Base-by-base conservation (phyloP, 371 early-diverging fungal genomes). In the Mortierella sp. region DNA sequence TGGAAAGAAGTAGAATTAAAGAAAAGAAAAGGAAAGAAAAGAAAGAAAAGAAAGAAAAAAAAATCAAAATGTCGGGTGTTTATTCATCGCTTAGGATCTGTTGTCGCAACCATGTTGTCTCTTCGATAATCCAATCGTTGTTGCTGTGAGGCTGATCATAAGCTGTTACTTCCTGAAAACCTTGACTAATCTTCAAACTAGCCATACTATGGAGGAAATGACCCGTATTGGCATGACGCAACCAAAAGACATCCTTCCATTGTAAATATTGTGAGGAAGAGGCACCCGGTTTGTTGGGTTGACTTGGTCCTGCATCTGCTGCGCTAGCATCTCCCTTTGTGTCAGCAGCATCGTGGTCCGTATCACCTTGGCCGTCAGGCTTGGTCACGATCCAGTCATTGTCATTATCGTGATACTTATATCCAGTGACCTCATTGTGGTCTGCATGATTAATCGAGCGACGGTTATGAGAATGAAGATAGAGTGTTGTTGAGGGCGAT, bases 51-150 rank as follows among this genome's bases (percentile, higher is more conserved):
- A n/a, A n/a, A n/a, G n/a, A n/a, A n/a, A n/a, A n/a, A n/a, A n/a
- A n/a, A n/a, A n/a, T n/a, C n/a, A n/a, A n/a, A n/a, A n/a, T n/a
- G n/a, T n/a, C n/a, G n/a, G n/a, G n/a, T n/a, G 9, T 37, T 37
- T 37, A 37, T 37, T 37, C 37, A 9, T 37, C 37, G 9, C 37
- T 37, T 9, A 37, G 37, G 18, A n/a, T 79, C 25, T 79, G 79
- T 29, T 72, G 70, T 26, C 80, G 69, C 28, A 79, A 46, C 80
- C 80, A 79, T 9, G 80, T 70, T 2, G 80, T 79, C 57, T 79
- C 80, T 30, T 79, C 80, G n/a, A 73, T 61, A 21, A 79, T 61
- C 80, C 80, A 79, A 23, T 79, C 80, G 25, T 73, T 69, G 19
- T 79, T 70, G 11, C 70, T 67, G 50, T 72, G 72, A 1, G 65